Evolutionary conservation across 306 rosid genomes (phyloP), one percentile per base, ranked within the genome.

Genomic region (Vigna reflexopilosa): DNA sequence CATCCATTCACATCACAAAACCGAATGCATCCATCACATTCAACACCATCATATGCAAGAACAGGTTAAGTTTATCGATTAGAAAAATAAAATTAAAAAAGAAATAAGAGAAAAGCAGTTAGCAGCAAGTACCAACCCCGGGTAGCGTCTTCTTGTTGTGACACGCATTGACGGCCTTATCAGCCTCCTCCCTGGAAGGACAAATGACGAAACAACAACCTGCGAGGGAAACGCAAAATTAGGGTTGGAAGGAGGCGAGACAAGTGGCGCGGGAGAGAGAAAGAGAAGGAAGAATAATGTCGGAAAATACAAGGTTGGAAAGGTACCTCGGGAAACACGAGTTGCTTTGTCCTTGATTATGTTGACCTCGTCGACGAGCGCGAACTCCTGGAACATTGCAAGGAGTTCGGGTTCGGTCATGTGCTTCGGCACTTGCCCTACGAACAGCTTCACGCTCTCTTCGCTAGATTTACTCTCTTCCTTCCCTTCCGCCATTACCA

Each of bases 351-450:
- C 99, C 82, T 90, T 96, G 93, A 96, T 96, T 88, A 96, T 84
- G 91, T 93, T 96, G 97, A 96, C 97, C 81, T 96, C 93, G 79
- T 96, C 98, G 22, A 96, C 97, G 78, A 96, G 69, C 4, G 96
- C 90, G 76, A 93, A 90, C 81, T 96, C 98, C 67, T 90, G 70
- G 89, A 96, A 93, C 99, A 93, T 90, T 91, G 89, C 71, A 9
- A 96, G 91, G 7, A 96, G 89, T 56, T 96, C 97, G 28, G 85
- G 82, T 84, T 96, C 99, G 51, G 91, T 90, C 94, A 93, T 90
- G 84, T 91, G 90, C 87, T 96, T 96, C 69, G 99, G 99, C 38
- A 96, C 99, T 87, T 96, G 99, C 38, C 99, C 99, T 2, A 93
- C 99, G 77, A 96, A 96, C 75, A 96, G 93, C 80, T 96, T 96